Percentiles rank a stretch among this genome's conserved stretches.
phyloP scores from a whole-genome alignment of 108 stramenopile species.

The Nitzschia inconspicua region DNA sequence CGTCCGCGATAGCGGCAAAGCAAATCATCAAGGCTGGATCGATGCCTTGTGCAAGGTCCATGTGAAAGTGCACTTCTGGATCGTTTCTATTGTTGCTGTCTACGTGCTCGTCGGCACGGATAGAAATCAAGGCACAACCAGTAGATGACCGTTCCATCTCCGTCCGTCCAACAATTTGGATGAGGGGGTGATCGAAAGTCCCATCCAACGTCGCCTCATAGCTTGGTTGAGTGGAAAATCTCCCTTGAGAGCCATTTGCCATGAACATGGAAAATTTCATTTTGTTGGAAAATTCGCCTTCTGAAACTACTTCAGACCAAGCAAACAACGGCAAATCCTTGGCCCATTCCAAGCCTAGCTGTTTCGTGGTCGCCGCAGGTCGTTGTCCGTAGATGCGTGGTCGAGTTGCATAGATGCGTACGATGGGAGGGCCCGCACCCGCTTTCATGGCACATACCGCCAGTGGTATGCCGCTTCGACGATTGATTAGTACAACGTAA shows the following conservation, averaged over 20 bases:
- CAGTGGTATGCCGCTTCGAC: constrained; percentile 22
- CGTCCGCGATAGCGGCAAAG: constrained; percentile 29
- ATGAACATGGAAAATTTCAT: constrained; percentile 23
- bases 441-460: constrained; percentile 25
- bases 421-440: constrained; percentile 7
- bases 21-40: constrained; percentile 33
- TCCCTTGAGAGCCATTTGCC: constrained; percentile 19
- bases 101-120: neutral
- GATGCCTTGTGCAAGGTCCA: constrained; percentile 22
- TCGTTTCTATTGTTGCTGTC: neutral
- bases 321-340: constrained; percentile 18
- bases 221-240: constrained; percentile 22
- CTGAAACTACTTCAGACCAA: constrained; percentile 25
- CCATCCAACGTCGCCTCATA: constrained; percentile 3
- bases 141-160: constrained; percentile 9
- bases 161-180: constrained; percentile 23
- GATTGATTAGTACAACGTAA: constrained; percentile 26
- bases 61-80: constrained; percentile 3
- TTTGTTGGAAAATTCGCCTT: constrained; percentile 6
- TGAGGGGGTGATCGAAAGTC: constrained; percentile 4
- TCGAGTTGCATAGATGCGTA: constrained; percentile 33
- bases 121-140: constrained; percentile 23
- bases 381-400: constrained; percentile 18
- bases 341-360: constrained; percentile 26
- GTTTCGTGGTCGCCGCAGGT: constrained; percentile 11